Conservation (phyloP, 2,329 filamentous ascomycete species). For the Beauveria rudraprayagi region DNA sequence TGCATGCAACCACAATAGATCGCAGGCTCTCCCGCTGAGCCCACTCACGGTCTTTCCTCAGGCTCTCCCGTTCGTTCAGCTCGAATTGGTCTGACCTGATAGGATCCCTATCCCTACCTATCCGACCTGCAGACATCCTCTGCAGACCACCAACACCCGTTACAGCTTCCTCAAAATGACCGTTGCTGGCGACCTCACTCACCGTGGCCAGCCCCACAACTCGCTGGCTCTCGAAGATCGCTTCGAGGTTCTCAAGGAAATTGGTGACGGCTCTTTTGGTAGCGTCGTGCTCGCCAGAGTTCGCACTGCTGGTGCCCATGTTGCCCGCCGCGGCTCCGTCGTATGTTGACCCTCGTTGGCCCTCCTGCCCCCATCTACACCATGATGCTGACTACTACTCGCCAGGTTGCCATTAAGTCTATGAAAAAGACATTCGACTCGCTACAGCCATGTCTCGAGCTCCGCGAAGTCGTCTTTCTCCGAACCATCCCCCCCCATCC, state of each 20-base stretch:
- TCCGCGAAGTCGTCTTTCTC: constrained; percentile 94
- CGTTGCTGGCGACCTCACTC: constrained; percentile 64
- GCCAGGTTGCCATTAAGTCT: constrained; percentile 93
- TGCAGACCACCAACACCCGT: constrained; percentile 2
- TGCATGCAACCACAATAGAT: constrained; percentile 11
- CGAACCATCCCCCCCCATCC: constrained; percentile 79
- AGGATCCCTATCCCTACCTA: neutral
- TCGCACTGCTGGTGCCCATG: constrained; percentile 77
- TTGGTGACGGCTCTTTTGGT: constrained; percentile 97
- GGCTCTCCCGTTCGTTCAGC: constrained; percentile 3
- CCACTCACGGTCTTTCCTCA: neutral
- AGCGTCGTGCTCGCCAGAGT: constrained; percentile 90
- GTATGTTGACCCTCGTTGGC: constrained; percentile 47
- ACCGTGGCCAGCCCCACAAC: constrained; percentile 55
- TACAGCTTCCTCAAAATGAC: constrained; percentile 52
- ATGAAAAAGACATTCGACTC: constrained; percentile 99
- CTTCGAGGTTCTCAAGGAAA: constrained; percentile 95
- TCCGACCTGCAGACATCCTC: constrained; percentile 1
- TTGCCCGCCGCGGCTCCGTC: constrained; percentile 84
- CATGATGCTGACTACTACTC: constrained; percentile 13
- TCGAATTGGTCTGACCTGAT: constrained; percentile 10
- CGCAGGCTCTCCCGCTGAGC: constrained; percentile 9
- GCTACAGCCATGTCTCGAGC: constrained; percentile 79
- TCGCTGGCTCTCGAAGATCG: constrained; percentile 75
- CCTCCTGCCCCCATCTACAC: neutral